A percentile compares a stretch with the other conserved stretches of the same genome.
Evolutionary conservation across 257 asterid species (phyloP).

Genomic region (Anisodus tanguticus): DNA sequence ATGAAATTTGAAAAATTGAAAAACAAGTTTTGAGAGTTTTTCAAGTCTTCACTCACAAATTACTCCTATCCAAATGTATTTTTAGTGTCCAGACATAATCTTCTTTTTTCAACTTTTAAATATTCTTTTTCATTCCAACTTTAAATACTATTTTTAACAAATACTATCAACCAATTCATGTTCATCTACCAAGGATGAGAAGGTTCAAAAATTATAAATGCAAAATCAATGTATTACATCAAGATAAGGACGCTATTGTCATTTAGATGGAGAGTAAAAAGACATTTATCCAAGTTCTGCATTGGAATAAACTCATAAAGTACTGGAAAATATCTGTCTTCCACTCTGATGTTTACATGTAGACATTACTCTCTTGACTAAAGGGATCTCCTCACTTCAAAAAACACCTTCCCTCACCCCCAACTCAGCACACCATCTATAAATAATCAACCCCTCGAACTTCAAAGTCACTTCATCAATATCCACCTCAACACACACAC

Average conservation of each 20-base stretch:
- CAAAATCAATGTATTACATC: background rate
- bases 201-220: background rate
- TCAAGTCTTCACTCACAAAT: background rate
- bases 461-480: slow-evolving; percentile 33
- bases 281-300: slow-evolving; percentile 27
- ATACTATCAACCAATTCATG: background rate
- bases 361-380: slow-evolving; percentile 46
- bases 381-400: slow-evolving; percentile 31
- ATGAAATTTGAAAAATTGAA: background rate
- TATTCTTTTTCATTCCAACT: background rate
- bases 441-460: slow-evolving; percentile 38
- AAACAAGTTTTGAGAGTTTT: background rate
- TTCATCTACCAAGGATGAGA: background rate
- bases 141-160: background rate
- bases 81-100: background rate
- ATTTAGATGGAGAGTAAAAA: slow-evolving; percentile 35
- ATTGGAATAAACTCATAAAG: slow-evolving; percentile 33
- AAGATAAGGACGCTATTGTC: slow-evolving; percentile 34
- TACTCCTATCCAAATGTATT: background rate
- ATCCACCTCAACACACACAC: slow-evolving; percentile 25
- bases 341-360: slow-evolving; percentile 47
- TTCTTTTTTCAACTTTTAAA: background rate
- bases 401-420: too few relatives aligned
- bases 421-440: slow-evolving; percentile 32
- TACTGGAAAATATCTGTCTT: slow-evolving; percentile 65